These are phyloP conservation scores for Penstemon eatonii DNA, from an alignment of 257 asterid genomes.

Conservation along the genomic window DNA sequence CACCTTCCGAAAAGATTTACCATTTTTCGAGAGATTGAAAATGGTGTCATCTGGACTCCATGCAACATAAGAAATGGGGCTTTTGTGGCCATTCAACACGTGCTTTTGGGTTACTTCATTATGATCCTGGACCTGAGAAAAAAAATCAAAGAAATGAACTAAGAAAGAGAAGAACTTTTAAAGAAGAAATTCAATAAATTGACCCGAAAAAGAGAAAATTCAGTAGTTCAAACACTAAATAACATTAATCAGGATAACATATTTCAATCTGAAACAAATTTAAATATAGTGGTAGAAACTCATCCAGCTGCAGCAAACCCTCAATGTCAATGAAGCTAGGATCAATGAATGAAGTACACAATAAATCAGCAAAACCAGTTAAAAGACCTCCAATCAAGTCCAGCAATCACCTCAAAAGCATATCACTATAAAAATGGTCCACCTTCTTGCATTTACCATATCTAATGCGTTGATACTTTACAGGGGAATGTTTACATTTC, in stretches of 20 bases:
- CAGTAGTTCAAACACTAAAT: background rate
- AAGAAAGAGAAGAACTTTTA: background rate
- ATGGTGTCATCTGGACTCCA: conserved; percentile 95
- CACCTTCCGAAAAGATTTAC: too few species aligned
- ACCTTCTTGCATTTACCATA: conserved; percentile 16
- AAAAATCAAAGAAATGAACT: background rate
- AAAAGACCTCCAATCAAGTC: background rate
- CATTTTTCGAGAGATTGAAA: too few species aligned
- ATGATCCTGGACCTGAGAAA: conserved; percentile 71
- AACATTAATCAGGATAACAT: background rate
- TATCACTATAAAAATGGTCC: too few species aligned
- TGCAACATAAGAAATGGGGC: conserved; percentile 76
- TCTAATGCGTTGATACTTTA: conserved; percentile 14
- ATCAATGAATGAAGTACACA: background rate
- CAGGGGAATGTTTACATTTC: conserved; percentile 20
- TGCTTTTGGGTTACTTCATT: conserved; percentile 48
- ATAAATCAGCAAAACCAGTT: conserved; percentile 7
- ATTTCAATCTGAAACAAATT: conserved; percentile 3
- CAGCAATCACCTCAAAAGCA: conserved; percentile 16
- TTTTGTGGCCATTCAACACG: conserved; percentile 79
- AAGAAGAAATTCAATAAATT: conserved; percentile 19
- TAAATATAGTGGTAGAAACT: conserved; percentile 1
- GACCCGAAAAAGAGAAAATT: background rate
- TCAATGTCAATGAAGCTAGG: conserved; percentile 1
- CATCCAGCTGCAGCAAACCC: conserved; percentile 16